Base-by-base conservation (phyloP, 2,329 filamentous ascomycete genomes). In the Monosporascus sp. region DNA sequence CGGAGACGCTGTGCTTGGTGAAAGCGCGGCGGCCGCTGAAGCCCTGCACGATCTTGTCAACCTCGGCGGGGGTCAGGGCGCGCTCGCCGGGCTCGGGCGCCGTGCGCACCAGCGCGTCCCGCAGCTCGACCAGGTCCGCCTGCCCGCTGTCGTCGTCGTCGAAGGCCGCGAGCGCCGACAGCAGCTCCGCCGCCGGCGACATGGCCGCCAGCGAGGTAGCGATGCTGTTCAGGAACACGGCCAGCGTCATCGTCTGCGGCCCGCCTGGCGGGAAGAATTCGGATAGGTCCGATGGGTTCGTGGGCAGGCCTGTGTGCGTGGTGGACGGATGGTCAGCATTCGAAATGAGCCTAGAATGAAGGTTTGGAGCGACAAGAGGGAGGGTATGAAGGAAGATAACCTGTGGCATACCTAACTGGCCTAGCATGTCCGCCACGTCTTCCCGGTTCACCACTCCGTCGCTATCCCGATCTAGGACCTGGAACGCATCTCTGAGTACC, bases 81-180 rank as follows among this genome's bases (percentile, higher is more conserved):
- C 75, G 76, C 68, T 84, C 80, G 19, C 89, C 90, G 0, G 82
- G 78, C 61, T 96, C 91, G 0, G 91, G 90, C 0, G 85, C 84
- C 1, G 91, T 96, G 60, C 91, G 83, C 41, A 97, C 72, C 45
- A 99, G 71, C 0, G 93, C 91, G 61, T 94, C 90, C 46, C 88
- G 84, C 57, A 99, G 73, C 70, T 96, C 91, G 0, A 76, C 81
- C 20, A 96, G 74, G 66, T 97, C 91, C 40, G 97, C 85, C 71
- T 97, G 91, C 3, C 94, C 94, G 64, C 89, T 94, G 68, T 99
- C 94, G 58, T 96, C 91, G 57, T 96, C 90, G 66, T 99, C 94
- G 67, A 97, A 97, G 0, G 94, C 94, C 2, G 91, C 91, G 61
- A 99, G 93, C 0, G 94, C 94, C 1, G 91, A 93, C 20, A 91